Evolutionary conservation across 2,329 filamentous ascomycete species (phyloP), one percentile per base, ranked within the genome.

Genomic region (Thermomyces lanuginosus): DNA sequence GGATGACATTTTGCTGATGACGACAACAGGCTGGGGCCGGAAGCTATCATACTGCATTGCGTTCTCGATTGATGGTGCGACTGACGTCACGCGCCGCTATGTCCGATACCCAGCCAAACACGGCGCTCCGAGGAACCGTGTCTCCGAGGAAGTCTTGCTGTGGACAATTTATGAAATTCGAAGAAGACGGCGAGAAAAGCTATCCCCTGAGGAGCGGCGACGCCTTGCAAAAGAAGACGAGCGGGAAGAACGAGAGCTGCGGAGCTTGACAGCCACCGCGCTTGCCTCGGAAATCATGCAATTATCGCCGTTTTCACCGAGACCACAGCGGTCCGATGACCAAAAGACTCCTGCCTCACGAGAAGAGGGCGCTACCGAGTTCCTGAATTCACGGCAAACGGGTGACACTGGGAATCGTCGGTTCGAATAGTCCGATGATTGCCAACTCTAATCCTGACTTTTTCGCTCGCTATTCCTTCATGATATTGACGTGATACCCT

Each of bases 31-130:
- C 33, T 98, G 89, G 89, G 74, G 77, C 40, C 89, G 89, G 63
- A 91, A 89, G 60, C 80, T 95, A 62, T 84, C 82, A 0, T 98
- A 98, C 57, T 93, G 84, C 59, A 75, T 98, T 34, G 89, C 86
- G 27, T 98, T 98, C 49, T 92, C 83, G 8, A 83, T 81, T 31
- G 89, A 98, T 35, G 89, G 71, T 29, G 69, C 68, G 33, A 69
- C 66, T 42, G 71, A 76, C 44, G 71, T 76, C 35, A 76, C 71
- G n/a, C 61, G 70, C 22, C 64, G 70, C 38, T 76, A 76, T 42
- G 67, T 73, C 22, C 58, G 59, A 29, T 57, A 53, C 33, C 60
- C 64, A 11, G 38, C 46, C n/a, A 54, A 50, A 29, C 49, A 79
- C 41, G 75, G 79, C 17, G 61, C 68, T n/a, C 72, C 79, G 36